Percentiles rank a stretch among this genome's conserved stretches.
Evolutionary conservation across 768 basidiomycete genomes (phyloP).

Genomic region (Calocybe cyanea): DNA sequence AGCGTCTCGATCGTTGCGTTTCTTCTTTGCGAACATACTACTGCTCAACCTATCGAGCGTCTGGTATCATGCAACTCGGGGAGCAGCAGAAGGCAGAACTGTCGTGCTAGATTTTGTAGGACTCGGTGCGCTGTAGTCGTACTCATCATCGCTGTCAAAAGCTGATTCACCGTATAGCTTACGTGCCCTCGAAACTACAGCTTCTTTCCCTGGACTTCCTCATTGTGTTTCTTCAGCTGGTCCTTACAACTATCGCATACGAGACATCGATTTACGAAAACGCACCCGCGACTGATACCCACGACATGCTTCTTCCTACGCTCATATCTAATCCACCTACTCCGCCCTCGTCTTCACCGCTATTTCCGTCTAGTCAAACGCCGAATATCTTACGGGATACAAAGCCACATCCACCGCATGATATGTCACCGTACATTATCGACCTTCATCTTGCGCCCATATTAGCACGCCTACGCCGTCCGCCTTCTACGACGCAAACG

Average conservation of each 20-base stretch:
- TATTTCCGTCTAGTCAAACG: slow-evolving; percentile 18
- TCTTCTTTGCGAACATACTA: slow-evolving; percentile 59
- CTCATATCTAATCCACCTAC: slow-evolving; percentile 24
- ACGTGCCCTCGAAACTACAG: slow-evolving; percentile 60
- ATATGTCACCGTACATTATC: slow-evolving; percentile 46
- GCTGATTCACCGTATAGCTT: slow-evolving; percentile 30
- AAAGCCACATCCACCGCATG: slow-evolving; percentile 21
- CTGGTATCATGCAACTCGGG: slow-evolving; percentile 56
- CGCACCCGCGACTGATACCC: slow-evolving; percentile 32
- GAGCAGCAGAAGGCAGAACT: slow-evolving; percentile 52
- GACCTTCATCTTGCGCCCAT: slow-evolving; percentile 58
- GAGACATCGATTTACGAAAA: slow-evolving; percentile 47
- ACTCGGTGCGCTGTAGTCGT: slow-evolving; percentile 46
- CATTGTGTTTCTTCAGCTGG: slow-evolving; percentile 63
- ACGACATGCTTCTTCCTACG: slow-evolving; percentile 35
- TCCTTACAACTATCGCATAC: slow-evolving; percentile 67
- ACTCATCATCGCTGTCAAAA: neutral
- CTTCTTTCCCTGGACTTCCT: slow-evolving; percentile 64
- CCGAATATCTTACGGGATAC: slow-evolving; percentile 18
- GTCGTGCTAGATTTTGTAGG: slow-evolving; percentile 79
- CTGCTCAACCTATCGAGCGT: slow-evolving; percentile 56
- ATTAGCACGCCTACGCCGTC: slow-evolving; percentile 52
- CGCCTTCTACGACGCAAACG: slow-evolving; percentile 36
- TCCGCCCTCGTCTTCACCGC: slow-evolving; percentile 20
- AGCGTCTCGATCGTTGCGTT: slow-evolving; percentile 53